phyloP scores from a whole-genome alignment of 371 early-diverging fungal species.

The Mortierella sp. region DNA sequence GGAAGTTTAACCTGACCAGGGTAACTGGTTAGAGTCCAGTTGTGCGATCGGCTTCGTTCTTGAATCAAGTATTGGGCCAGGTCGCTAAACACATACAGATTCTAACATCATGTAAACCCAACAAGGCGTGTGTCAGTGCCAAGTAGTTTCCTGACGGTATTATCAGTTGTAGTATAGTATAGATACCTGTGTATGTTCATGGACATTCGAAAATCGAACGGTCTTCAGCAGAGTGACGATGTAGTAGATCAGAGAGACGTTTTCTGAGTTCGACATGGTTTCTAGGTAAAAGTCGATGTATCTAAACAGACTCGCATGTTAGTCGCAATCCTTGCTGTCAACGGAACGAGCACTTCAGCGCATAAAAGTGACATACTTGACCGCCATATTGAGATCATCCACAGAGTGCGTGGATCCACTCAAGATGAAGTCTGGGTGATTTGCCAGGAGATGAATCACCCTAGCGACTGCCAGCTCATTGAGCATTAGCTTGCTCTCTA shows the following conservation, averaged over 20 bases:
- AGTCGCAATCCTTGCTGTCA: too few species aligned
- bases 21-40: slow-evolving; percentile 80
- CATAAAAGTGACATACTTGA: slow-evolving; percentile 54
- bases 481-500: slow-evolving; percentile 49
- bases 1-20: slow-evolving; percentile 71
- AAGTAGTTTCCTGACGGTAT: too few species aligned
- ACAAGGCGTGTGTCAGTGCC: not conserved
- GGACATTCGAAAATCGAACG: slow-evolving; percentile 66
- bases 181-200: slow-evolving; percentile 62
- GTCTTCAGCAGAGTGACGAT: slow-evolving; percentile 83
- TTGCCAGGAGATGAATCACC: slow-evolving; percentile 84
- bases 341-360: not conserved
- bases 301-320: slow-evolving; percentile 28
- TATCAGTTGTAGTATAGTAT: not conserved
- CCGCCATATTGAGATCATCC: slow-evolving; percentile 68
- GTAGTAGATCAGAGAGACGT: slow-evolving; percentile 85
- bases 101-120: slow-evolving; percentile 51
- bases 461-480: slow-evolving; percentile 77
- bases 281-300: slow-evolving; percentile 90
- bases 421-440: slow-evolving; percentile 89
- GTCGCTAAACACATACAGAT: slow-evolving; percentile 86
- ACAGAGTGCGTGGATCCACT: slow-evolving; percentile 26
- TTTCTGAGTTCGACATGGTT: slow-evolving; percentile 81
- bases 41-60: slow-evolving; percentile 68
- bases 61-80: slow-evolving; percentile 82